These are phyloP conservation scores for Alternaria atra DNA, from an alignment of 2,329 filamentous ascomycete genomes.

Conservation along the genomic window DNA sequence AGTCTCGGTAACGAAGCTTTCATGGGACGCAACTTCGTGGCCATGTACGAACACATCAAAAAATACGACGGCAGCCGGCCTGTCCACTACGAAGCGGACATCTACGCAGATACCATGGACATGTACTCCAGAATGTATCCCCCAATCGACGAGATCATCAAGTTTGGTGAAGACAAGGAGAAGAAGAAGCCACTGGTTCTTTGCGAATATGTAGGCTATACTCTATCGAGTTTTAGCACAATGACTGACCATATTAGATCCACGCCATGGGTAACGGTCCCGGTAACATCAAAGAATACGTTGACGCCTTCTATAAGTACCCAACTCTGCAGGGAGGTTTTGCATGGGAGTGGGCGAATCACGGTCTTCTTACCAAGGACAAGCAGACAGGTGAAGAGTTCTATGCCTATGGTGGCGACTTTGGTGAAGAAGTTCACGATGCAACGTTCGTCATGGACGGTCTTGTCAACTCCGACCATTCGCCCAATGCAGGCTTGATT, in stretches of 20 bases:
- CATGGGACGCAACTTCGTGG: constrained; percentile 72
- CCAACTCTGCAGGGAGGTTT: constrained; percentile 70
- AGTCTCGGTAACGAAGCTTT: constrained; percentile 78
- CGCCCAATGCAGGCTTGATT: constrained; percentile 51
- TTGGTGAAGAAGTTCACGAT: constrained; percentile 54
- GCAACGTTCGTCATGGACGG: constrained; percentile 58
- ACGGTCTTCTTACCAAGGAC: constrained; percentile 54
- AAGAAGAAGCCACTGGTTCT: constrained; percentile 65
- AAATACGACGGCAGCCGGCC: constrained; percentile 65
- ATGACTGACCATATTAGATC: constrained; percentile 25
- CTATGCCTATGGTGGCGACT: constrained; percentile 57
- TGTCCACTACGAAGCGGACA: constrained; percentile 74
- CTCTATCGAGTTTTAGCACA: neutral
- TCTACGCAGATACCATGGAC: constrained; percentile 67
- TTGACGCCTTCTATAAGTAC: constrained; percentile 68
- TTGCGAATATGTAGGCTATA: constrained; percentile 58
- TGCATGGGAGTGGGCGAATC: constrained; percentile 59
- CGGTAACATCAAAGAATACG: constrained; percentile 73
- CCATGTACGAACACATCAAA: constrained; percentile 73
- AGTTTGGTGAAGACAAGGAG: constrained; percentile 54
- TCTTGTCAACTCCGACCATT: constrained; percentile 54
- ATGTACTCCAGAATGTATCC: constrained; percentile 76
- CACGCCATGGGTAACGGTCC: constrained; percentile 80
- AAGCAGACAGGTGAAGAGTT: constrained; percentile 50
- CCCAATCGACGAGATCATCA: constrained; percentile 60